Percentiles rank a stretch among this genome's conserved stretches.
phyloP scores from a whole-genome alignment of 345 rosid species.

The Heritiera littoralis region DNA sequence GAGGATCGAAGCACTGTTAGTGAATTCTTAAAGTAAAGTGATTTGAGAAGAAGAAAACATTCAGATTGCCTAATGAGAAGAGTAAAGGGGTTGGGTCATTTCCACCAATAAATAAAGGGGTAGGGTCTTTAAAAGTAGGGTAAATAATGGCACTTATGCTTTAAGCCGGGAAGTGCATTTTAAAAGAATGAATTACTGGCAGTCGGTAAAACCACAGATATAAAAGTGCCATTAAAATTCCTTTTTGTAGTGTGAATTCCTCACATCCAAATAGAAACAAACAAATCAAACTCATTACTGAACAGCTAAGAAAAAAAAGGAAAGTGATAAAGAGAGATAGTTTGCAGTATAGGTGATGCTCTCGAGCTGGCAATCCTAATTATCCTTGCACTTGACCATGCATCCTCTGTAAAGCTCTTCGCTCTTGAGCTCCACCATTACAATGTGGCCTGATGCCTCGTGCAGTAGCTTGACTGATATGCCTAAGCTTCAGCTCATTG shows the following conservation, averaged over 20 bases:
- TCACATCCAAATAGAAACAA: not conserved
- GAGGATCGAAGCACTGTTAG: no score
- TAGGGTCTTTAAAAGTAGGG: no score
- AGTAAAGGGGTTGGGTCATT: no score
- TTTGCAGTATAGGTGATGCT: conserved; percentile 79
- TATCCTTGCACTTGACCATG: conserved; percentile 89
- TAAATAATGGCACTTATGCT: no score
- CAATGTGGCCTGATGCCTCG: conserved; percentile 81
- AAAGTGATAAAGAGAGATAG: conserved; percentile 23
- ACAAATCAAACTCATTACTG: not conserved
- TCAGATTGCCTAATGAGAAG: no score
- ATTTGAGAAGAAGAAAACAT: no score
- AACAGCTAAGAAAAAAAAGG: not conserved
- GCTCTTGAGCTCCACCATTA: conserved; percentile 84
- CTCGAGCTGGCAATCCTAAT: conserved; percentile 94
- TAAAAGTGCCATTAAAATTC: no score
- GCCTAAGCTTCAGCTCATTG: conserved; percentile 83
- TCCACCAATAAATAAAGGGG: no score
- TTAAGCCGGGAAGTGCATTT: no score
- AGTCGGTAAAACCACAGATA: no score
- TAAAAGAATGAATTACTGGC: no score
- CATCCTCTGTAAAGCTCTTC: conserved; percentile 89
- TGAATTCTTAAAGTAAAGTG: no score
- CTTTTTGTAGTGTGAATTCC: not conserved
- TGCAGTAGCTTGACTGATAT: conserved; percentile 88